phyloP scores from a whole-genome alignment of 805 yeast genomes.

The Maudiozyma barnettii region DNA sequence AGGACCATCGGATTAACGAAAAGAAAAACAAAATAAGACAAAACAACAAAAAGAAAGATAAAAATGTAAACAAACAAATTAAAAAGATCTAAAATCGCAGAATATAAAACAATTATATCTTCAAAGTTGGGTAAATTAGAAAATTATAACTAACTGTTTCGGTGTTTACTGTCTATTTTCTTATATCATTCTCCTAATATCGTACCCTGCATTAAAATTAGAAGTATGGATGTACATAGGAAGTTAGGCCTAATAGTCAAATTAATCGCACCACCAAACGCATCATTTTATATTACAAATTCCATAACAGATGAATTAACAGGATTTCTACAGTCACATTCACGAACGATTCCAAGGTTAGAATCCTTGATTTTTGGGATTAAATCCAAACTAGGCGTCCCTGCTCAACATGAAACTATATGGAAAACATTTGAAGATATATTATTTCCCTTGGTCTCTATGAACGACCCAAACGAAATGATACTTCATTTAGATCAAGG shows the following conservation, averaged over 20 bases:
- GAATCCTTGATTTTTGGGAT: constrained; percentile 14
- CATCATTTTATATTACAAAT: constrained; percentile 11
- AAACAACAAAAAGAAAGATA: background rate
- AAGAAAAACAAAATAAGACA: background rate
- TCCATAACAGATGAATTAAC: constrained; percentile 14
- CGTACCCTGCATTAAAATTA: background rate
- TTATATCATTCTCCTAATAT: too few relatives aligned
- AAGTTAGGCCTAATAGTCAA: constrained; percentile 16
- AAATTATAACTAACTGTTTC: too few relatives aligned
- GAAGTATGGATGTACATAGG: constrained; percentile 17
- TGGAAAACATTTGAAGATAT: constrained; percentile 19
- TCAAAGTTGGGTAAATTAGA: too few relatives aligned
- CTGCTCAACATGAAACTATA: constrained; percentile 8
- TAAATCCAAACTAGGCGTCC: constrained; percentile 10
- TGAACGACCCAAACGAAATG: constrained; percentile 14
- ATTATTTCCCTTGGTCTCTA: constrained; percentile 11
- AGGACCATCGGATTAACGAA: background rate
- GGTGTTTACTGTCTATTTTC: too few relatives aligned
- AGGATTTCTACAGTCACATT: constrained; percentile 10
- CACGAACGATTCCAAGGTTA: constrained; percentile 12
- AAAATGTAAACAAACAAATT: background rate
- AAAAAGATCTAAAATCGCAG: background rate
- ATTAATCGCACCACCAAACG: constrained; percentile 19
- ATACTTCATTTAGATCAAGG: constrained; percentile 13
- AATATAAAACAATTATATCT: background rate